These are phyloP conservation scores for Syzygium syzygioides DNA, from an alignment of 441 rosid genomes.

Conservation along the genomic window DNA sequence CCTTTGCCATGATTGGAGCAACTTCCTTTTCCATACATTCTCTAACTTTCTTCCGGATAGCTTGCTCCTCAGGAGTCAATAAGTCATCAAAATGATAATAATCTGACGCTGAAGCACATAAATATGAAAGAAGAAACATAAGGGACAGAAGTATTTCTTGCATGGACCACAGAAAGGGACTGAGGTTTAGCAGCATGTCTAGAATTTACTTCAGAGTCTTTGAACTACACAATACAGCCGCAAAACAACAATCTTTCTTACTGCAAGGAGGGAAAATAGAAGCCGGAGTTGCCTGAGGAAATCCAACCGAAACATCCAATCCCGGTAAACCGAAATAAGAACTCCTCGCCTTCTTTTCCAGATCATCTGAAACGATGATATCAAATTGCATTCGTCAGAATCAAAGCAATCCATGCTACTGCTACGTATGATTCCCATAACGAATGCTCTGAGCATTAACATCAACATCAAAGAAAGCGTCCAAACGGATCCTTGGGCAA, in stretches of 20 bases:
- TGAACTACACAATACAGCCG: not conserved
- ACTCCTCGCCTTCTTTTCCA: constrained; percentile 30
- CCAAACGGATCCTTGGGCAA: not conserved
- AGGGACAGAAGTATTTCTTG: not conserved
- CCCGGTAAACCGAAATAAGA: constrained; percentile 73
- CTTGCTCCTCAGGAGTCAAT: constrained; percentile 75
- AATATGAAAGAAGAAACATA: not conserved
- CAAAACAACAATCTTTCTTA: constrained; percentile 19
- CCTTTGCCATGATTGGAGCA: constrained; percentile 86
- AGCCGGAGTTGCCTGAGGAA: constrained; percentile 95
- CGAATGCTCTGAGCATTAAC: not conserved
- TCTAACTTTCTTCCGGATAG: constrained; percentile 53
- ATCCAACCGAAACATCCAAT: constrained; percentile 71
- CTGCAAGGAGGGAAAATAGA: constrained; percentile 77
- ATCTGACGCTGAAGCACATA: constrained; percentile 55
- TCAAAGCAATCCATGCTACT: not conserved
- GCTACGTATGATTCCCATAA: not conserved
- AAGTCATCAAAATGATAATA: constrained; percentile 72
- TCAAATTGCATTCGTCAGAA: not conserved
- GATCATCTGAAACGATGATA: constrained; percentile 24
- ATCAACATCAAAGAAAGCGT: not conserved
- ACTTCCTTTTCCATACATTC: constrained; percentile 85
- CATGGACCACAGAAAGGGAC: not conserved
- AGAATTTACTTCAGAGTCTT: not conserved
- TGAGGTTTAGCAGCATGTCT: not conserved